These are phyloP conservation scores for Adiantum capillusveneris DNA, from an alignment of 75 land plant species.

Conservation along the genomic window DNA sequence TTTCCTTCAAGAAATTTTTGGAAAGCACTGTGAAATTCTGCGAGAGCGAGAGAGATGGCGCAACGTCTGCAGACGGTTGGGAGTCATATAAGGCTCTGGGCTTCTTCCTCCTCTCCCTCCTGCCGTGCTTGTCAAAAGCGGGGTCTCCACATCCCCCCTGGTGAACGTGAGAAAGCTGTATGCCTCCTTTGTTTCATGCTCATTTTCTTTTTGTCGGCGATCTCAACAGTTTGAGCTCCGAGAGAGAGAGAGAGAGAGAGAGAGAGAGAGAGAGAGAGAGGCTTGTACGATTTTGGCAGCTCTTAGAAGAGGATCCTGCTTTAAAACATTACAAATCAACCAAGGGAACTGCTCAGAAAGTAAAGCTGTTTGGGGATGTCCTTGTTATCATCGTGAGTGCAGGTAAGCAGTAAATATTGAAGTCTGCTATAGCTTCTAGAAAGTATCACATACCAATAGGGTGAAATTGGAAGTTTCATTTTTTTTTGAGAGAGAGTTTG, in stretches of 20 bases:
- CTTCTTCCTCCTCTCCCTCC: neutral
- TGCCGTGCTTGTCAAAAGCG: conserved; percentile 1
- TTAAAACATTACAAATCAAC: conserved; percentile 64
- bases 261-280: no score
- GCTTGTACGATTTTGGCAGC: conserved; percentile 27
- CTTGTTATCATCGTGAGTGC: conserved; percentile 59
- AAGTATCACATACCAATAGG: no score
- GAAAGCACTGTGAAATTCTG: no score
- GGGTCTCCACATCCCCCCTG: conserved; percentile 36
- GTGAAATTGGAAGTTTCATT: no score
- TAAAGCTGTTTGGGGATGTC: conserved; percentile 51
- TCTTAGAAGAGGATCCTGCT: conserved; percentile 61
- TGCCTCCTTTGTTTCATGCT: conserved; percentile 2
- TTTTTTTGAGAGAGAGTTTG: no score
- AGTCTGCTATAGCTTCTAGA: no score
- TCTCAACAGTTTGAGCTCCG: no score
- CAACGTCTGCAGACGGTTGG: neutral
- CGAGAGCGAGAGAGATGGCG: conserved; percentile 1
- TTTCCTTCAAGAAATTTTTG: no score
- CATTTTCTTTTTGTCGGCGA: no score
- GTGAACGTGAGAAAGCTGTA: conserved; percentile 50
- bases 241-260: no score
- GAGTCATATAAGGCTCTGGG: neutral
- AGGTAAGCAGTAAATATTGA: no score
- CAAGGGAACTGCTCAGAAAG: conserved; percentile 36